phyloP scores from a whole-genome alignment of 305 asterid genomes.

The Rubia tinctorum region DNA sequence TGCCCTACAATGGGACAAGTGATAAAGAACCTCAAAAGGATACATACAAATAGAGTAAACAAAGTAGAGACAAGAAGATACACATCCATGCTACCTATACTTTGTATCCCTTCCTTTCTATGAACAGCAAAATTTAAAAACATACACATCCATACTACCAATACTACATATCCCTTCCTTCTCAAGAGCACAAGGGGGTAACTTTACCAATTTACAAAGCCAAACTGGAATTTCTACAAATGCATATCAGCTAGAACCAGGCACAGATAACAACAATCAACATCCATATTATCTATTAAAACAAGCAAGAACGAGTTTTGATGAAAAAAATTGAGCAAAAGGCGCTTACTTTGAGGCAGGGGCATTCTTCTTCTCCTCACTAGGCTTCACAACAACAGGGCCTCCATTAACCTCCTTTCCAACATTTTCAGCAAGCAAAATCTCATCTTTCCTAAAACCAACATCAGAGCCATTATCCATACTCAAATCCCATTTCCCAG shows the following conservation, averaged over 20 bases:
- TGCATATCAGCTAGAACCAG: not conserved
- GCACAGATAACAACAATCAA: not conserved
- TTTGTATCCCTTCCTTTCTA: not conserved
- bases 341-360: constrained; percentile 35
- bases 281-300: not conserved
- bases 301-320: not conserved
- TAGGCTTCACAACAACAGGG: constrained; percentile 11
- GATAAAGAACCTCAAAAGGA: not conserved
- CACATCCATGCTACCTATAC: not conserved
- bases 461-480: constrained; percentile 53
- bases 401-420: constrained; percentile 9
- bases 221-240: not conserved
- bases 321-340: not conserved
- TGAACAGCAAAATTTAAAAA: not conserved
- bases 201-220: not conserved
- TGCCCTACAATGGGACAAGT: not conserved
- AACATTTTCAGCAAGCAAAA: constrained; percentile 25
- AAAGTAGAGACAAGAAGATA: not conserved
- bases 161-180: not conserved
- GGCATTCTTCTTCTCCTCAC: constrained; percentile 23
- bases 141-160: not conserved
- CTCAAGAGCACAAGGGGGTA: not conserved
- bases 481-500: constrained; percentile 59
- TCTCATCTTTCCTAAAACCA: constrained; percentile 25
- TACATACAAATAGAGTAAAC: not conserved